Evolutionary conservation across 2,329 filamentous ascomycete genomes (phyloP).

Genomic region (Canariomyces notabilis): DNA sequence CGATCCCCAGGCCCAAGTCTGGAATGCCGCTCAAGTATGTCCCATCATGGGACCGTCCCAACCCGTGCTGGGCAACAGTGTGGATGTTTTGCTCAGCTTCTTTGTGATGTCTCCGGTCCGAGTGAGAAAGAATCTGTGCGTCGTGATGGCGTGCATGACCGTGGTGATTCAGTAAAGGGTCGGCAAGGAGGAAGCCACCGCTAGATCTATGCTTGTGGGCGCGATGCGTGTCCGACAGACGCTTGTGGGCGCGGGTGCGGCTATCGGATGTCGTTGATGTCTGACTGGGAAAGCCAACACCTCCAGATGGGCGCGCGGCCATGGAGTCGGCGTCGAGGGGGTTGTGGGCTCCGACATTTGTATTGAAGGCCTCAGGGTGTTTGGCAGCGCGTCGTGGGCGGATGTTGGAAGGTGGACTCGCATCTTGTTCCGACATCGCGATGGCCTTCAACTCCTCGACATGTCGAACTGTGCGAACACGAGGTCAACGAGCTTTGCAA

Average conservation of each 20-base stretch:
- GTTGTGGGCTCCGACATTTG: neutral
- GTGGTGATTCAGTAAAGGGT: conserved; percentile 33
- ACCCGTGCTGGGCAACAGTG: conserved; percentile 6
- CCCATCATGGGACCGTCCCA: conserved; percentile 6
- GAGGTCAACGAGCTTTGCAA: neutral
- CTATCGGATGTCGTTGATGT: conserved; percentile 7
- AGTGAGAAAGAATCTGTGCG: conserved; percentile 14
- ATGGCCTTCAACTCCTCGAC: conserved; percentile 3
- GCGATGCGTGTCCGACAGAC: conserved; percentile 22
- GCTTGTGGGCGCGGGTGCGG: conserved; percentile 17
- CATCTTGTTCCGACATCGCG: conserved; percentile 33
- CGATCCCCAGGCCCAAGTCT: neutral
- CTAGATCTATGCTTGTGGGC: conserved; percentile 41
- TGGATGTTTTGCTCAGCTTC: conserved; percentile 13
- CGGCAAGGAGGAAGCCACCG: conserved; percentile 48
- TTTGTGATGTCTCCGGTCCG: conserved; percentile 16
- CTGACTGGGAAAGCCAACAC: conserved; percentile 7
- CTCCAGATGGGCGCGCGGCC: conserved; percentile 4
- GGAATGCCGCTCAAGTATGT: conserved; percentile 5
- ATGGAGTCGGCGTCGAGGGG: conserved; percentile 2
- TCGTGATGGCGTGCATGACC: conserved; percentile 30
- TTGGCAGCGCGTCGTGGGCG: conserved; percentile 19
- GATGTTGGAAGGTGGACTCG: conserved; percentile 25
- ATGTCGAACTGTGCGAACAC: neutral
- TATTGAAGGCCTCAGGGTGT: conserved; percentile 14